These are phyloP conservation scores for Hippophae gyantsensis DNA, from an alignment of 306 rosid species.

Conservation along the genomic window DNA sequence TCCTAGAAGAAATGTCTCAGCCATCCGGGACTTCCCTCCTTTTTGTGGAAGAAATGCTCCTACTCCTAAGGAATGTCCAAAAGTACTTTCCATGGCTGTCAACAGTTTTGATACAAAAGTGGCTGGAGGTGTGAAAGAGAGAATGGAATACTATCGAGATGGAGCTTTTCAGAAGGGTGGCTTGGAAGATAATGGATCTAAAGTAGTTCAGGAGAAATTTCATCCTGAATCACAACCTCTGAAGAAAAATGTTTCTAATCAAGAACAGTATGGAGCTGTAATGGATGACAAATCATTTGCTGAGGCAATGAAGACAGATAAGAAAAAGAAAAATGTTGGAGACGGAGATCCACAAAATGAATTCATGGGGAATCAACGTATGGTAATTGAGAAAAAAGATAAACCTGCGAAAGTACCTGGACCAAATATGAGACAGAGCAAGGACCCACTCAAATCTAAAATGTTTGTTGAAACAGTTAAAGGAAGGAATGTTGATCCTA, in stretches of 20 bases:
- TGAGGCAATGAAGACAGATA: no score
- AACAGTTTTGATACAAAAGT: no score
- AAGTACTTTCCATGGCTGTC: constrained; percentile 12
- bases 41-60: constrained; percentile 56
- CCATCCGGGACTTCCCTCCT: constrained; percentile 61
- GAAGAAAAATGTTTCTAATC: no score
- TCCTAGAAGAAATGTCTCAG: constrained; percentile 61
- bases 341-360: no score
- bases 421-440: constrained; percentile 24
- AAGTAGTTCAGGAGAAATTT: constrained; percentile 16
- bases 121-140: constrained; percentile 11
- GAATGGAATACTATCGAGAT: constrained; percentile 23
- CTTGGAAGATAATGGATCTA: constrained; percentile 8
- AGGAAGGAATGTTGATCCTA: constrained; percentile 28
- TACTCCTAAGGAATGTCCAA: constrained; percentile 18
- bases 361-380: constrained; percentile 4
- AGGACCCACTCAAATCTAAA: constrained; percentile 21
- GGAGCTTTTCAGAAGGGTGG: constrained; percentile 21
- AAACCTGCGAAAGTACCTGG: constrained; percentile 16
- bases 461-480: constrained; percentile 17
- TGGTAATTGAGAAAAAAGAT: constrained; percentile 16
- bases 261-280: no score
- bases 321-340: no score
- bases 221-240: constrained; percentile 2
- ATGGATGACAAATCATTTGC: no score